Evolutionary conservation across 1,284 basidiomycete genomes (phyloP), one percentile per base, ranked within the genome.

Genomic region (Leccinum solheimii): DNA sequence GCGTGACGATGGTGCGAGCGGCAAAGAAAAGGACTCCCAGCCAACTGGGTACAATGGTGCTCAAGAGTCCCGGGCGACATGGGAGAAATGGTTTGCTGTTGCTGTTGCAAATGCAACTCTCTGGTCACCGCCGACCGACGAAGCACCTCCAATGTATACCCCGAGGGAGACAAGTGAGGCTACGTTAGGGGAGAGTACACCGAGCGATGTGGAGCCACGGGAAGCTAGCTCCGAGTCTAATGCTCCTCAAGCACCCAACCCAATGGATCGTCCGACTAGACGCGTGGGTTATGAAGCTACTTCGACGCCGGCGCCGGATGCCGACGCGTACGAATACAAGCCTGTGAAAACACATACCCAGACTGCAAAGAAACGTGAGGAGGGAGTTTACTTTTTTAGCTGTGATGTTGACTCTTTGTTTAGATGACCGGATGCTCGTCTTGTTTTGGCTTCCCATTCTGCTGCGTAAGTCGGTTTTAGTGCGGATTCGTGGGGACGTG

Each of bases 401-500:
- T 5, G 5, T 36, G 14, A 5, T 56, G 6, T 19, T 72, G 32
- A 70, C 57, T 21, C 9, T 10, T 50, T 43, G 10, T 67, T 26
- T 69, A 93, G 94, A 92, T 76, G 95, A 98, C 75, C 87, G 88
- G 54, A 97, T 98, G 95, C 84, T 98, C 55, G 77, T 95, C 56
- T 78, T 93, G 60, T 97, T 98, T 82, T 98, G 95, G 95, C 83
- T 97, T 67, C 95, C 95, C 3, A 92, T 96, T 66, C 80, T 97
- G 34, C 75, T 94, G 66, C 76, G 91, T 92, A 68, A 79, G 89
- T 86, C 1, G 53, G 55, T 55, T 45, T 59, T 62, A 13, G 49
- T 54, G 53, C 69, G 43, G 59, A 51, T 58, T 27, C 14, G 27
- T 49, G 55, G 32, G 40, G 36, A 56, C 65, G 53, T 64, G 61